Base-by-base conservation (phyloP, 179 eudicot genomes). In the Beta corolliflora region DNA sequence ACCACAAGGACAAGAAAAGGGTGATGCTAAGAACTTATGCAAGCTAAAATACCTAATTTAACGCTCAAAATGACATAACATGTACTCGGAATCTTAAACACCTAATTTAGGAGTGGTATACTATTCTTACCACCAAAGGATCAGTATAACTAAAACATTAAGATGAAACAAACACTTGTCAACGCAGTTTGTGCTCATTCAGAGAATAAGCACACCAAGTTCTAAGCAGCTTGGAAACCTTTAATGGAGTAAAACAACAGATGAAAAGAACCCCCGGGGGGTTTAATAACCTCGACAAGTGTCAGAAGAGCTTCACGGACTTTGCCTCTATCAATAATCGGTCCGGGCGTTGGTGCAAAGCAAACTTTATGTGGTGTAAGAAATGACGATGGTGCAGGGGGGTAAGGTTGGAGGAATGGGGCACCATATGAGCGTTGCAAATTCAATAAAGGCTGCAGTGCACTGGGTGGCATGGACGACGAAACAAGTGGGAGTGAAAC, bases 381-480 rank as follows among this genome's bases (percentile, higher is more conserved):
- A 68, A 93, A 91, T 44, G 92, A 91, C 7, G 98, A 90, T 5
- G 98, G 99, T 13, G 93, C 83, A 1, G 98, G 99, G 29, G 98
- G 99, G 80, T 92, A 95, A 58, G 99, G 98, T 83, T 95, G 99
- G 72, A 94, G 99, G 87, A 95, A 72, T 31, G 99, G 97, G 78
- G 95, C 87, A 59, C 98, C 97, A 69, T 89, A 89, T 13, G 93
- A 90, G 45, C 92, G 84, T 52, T 92, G 96, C 18, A 86, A 80
- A 85, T 79, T 83, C 73, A 81, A 60, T 68, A 91, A 69, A 64
- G 91, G 89, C 77, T 93, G 92, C 44, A 89, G 87, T 76, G 93
- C 87, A 75, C 87, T 85, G 75, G 86, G 81, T 60, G 93, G 91
- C 74, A 82, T 31, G 59, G 93, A 87, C 60, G 93, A 85, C 14